These are phyloP conservation scores for Pseudocercospora eumusae DNA, from an alignment of 2,329 filamentous ascomycete genomes.

Conservation along the genomic window DNA sequence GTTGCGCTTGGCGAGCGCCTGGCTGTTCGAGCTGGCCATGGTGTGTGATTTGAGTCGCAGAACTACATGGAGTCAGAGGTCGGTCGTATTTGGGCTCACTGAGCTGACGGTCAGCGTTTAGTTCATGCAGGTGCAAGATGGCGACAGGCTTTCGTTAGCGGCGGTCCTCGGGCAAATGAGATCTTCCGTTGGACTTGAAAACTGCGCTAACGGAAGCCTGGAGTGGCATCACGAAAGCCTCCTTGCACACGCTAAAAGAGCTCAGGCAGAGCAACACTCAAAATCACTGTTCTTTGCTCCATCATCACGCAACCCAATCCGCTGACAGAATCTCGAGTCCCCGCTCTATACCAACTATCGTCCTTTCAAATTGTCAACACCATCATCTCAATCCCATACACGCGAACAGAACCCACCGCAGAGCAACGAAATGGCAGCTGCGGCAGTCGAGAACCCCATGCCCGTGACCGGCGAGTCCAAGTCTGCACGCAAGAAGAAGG, in stretches of 20 bases:
- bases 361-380: not conserved
- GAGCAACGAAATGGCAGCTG: constrained; percentile 9
- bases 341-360: not conserved
- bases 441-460: constrained; percentile 10
- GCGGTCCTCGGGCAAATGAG: too few relatives aligned
- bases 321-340: not conserved
- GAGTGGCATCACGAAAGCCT: too few relatives aligned
- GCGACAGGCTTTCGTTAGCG: not conserved
- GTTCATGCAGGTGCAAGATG: not conserved
- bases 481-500: constrained; percentile 51
- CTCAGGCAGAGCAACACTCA: not conserved
- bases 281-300: not conserved
- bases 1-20: constrained; percentile 66
- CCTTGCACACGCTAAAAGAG: too few relatives aligned
- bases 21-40: constrained; percentile 45
- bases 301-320: not conserved
- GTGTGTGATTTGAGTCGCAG: not conserved
- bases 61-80: not conserved
- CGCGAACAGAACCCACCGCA: not conserved
- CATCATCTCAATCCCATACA: not conserved
- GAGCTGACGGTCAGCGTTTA: not conserved
- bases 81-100: not conserved
- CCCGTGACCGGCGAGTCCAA: constrained; percentile 47
- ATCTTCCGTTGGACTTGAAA: too few relatives aligned
- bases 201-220: too few relatives aligned